Evolutionary conservation across 73 alveolate genomes (phyloP), one percentile per base, ranked within the genome.

Genomic region (Paramecium tetraurelia): DNA sequence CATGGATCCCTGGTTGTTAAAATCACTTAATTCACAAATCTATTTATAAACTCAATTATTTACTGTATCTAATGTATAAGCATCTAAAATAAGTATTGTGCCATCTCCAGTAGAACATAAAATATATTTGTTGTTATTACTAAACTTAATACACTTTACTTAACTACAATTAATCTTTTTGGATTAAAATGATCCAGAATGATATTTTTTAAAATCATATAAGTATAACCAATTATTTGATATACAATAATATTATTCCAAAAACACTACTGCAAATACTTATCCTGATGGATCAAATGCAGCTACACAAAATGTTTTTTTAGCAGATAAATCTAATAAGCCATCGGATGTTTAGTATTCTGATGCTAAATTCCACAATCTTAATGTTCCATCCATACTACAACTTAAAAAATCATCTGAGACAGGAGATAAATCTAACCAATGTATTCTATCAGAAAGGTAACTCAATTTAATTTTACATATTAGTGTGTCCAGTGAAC

Each of bases 371-470:
- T 63, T 33, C 84, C 84, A 63, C 27, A 63, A 63, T 12, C 84
- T 27, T 27, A 63, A 33, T 31, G 84, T 63, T 63, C 84, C 84
- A 63, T 63, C 84, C 84, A 63, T 31, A 27, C 84, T 63, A 63
- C 84, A 63, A 63, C 50, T 63, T 33, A 63, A 63, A 63, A 63
- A 31, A 31, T 31, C 84, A 27, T 63, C 41, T 14, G 41, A 31
- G 84, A 31, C 69, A 53, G 69, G 69, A 18, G 69, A 63, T 31
- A 63, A 63, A 63, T 63, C 84, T 63, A 63, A 27, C 41, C 46
- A 33, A 33, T 63, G 46, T 31, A 63, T 63, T 31, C 84, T 63
- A 63, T 31, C 41, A 31, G 41, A 31, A 27, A 63, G 12, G 48
- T 31, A 27, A 63, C 14, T 33, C 48, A 27, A 53, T 53, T 53